Base-by-base conservation (phyloP, 768 basidiomycete species). In the Pleurotus cornucopiae region DNA sequence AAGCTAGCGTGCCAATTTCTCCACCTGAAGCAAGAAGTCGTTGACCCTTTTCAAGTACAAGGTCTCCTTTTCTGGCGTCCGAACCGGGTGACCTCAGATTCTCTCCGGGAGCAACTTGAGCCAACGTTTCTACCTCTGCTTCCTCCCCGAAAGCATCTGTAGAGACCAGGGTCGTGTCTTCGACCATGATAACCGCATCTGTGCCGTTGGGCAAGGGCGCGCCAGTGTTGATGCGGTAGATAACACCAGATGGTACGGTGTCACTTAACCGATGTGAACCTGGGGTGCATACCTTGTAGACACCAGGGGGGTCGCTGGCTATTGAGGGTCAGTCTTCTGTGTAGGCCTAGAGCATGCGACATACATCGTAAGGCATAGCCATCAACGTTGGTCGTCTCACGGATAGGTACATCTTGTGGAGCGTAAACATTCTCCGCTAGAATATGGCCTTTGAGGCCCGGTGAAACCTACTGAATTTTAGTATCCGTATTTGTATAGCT, bases 121-220 rank as follows among this genome's bases (percentile, higher is more conserved):
- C 85, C 2, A 91, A 75, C 0, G 84, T 84, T 63, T 82, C 81
- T 1, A 96, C 83, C 58, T 84, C 79, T 21, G 76, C 73, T 67
- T 95, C 92, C 64, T 94, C 92, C 2, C 75, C 71, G 16, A 72
- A 66, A 2, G 64, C 62, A 26, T 74, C 73, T 1, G 81, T 79
- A 2, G 82, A 82, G n/a, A 83, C 74, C 5, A 96, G 76, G 56
- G 82, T 80, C 0, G 93, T 95, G 66, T 95, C 93, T 70, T 96
- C 93, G 16, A 96, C 93, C 92, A 94, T 95, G 68, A 96, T 85
- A 2, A 94, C 86, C 0, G 90, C 73, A 64, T 94, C 86, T 5
- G 86, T 69, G 4, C 89, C 91, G 0, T 70, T 66, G 1, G 93
- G 93, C 2, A 96, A 72, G 0, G 91, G 89, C 0, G 82, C 88